A percentile compares a stretch with the other conserved stretches of the same genome.
Conservation (phyloP, 371 early-diverging fungal species). For the Rhizopus arrhizus region DNA sequence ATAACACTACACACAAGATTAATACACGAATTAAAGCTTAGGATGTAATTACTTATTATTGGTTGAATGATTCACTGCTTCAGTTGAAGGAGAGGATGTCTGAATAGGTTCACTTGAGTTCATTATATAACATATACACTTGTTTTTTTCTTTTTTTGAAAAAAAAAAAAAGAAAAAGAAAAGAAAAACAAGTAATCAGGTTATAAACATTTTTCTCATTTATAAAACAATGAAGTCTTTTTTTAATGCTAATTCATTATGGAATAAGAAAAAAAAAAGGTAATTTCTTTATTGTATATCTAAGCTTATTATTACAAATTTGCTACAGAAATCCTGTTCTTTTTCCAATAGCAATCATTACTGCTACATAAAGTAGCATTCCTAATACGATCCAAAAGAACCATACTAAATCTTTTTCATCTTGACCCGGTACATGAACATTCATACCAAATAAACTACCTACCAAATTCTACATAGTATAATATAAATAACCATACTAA, state of each 20-base stretch:
- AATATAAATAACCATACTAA: background rate
- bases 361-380: conserved; percentile 49
- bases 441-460: conserved; percentile 84
- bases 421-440: conserved; percentile 82
- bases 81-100: background rate
- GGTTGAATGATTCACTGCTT: background rate
- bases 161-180: background rate
- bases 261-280: background rate
- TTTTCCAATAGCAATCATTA: conserved; percentile 46
- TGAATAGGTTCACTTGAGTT: background rate
- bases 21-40: no score
- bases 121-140: background rate
- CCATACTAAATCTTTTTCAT: conserved; percentile 65
- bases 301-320: background rate
- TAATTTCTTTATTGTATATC: background rate
- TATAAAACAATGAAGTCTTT: background rate
- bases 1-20: conserved; percentile 53
- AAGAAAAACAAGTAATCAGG: background rate
- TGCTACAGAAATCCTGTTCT: conserved; percentile 30
- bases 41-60: no score
- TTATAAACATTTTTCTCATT: no score
- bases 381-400: conserved; percentile 76
- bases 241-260: background rate
- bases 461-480: conserved; percentile 66
- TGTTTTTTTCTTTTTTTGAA: background rate